phyloP scores from a whole-genome alignment of 2,329 filamentous ascomycete species.

The Lasiodiplodia hormozganensis region DNA sequence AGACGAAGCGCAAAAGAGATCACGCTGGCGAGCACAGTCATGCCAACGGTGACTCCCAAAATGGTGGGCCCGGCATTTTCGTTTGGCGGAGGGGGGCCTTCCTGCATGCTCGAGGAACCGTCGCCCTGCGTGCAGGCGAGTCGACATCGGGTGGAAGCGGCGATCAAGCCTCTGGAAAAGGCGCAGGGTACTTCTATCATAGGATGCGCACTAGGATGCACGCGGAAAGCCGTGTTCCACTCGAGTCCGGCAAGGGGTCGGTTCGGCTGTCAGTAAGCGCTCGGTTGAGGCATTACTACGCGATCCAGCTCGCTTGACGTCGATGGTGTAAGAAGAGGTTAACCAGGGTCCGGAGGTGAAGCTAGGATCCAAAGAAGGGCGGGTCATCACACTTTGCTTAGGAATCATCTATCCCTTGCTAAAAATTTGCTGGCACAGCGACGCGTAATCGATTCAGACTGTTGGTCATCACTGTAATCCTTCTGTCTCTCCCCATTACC shows the following conservation, averaged over 20 bases:
- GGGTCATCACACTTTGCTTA: background rate
- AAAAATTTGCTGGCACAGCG: background rate
- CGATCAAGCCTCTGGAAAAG: background rate
- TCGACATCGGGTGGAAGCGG: background rate
- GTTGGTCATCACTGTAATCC: background rate
- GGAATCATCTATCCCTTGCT: background rate
- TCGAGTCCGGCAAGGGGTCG: background rate
- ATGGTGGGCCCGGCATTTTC: conserved; percentile 50
- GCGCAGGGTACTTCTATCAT: background rate
- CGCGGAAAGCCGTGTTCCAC: background rate
- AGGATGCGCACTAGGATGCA: background rate
- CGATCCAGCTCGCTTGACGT: background rate
- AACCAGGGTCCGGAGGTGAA: background rate
- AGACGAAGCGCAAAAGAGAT: conserved; percentile 51
- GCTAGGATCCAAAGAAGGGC: background rate
- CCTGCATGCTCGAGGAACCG: background rate
- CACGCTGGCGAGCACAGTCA: conserved; percentile 49
- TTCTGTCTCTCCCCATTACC: background rate
- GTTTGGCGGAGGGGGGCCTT: conserved; percentile 36
- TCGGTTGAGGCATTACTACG: background rate
- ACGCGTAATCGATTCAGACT: background rate
- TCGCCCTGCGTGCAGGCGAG: background rate
- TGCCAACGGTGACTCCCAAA: conserved; percentile 49
- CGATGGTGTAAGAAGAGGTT: background rate
- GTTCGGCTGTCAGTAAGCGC: background rate